Evolutionary conservation across 192 early-diverging fungal genomes (phyloP), one percentile per base, ranked within the genome.

Genomic region (Mortierella claussenii): DNA sequence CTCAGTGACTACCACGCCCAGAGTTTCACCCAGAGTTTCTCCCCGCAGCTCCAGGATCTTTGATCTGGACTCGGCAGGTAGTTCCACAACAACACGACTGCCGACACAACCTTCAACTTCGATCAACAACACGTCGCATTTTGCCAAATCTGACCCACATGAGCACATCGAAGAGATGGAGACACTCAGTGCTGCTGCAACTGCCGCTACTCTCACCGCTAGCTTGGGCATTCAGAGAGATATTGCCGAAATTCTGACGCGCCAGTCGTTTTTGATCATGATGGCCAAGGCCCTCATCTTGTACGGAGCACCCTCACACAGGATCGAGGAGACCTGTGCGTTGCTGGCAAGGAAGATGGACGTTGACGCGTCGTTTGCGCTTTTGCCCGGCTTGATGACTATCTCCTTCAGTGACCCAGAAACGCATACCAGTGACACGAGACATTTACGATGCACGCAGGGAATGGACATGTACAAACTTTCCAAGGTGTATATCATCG

Each of bases 381-480:
- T 84, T n/a, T 68, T 93, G 37, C 91, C 91, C 1, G 88, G 89
- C 1, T 66, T 93, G 46, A 89, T 93, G 66, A 85, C 91, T 59
- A 85, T 91, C 34, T 87, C 85, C 10, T 93, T 93, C 78, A 87
- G 90, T 54, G 89, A 93, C 78, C 80, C 85, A 10, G 91, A 91
- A 47, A 93, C 91, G 7, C 85, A 91, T 31, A 88, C 91, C 3
- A 90, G 88, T 23, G 91, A 93, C 58, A 93, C 91, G 1, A 89
- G 90, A 31, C 81, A 91, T 18, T 81, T 93, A 37, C 81, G 86
- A 20, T 81, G 81, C 30, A 65, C 82, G 3, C 68, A 83, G 8
- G 88, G 89, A 31, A 87, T 90, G 73, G 90, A 93, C 58, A 89
- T 93, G 78, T 69, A 82, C 62, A 88, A 91, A 34, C 69, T 93